A percentile compares a stretch with the other conserved stretches of the same genome.
phyloP scores from a whole-genome alignment of 805 yeast genomes.

The Teunomyces cretensis region DNA sequence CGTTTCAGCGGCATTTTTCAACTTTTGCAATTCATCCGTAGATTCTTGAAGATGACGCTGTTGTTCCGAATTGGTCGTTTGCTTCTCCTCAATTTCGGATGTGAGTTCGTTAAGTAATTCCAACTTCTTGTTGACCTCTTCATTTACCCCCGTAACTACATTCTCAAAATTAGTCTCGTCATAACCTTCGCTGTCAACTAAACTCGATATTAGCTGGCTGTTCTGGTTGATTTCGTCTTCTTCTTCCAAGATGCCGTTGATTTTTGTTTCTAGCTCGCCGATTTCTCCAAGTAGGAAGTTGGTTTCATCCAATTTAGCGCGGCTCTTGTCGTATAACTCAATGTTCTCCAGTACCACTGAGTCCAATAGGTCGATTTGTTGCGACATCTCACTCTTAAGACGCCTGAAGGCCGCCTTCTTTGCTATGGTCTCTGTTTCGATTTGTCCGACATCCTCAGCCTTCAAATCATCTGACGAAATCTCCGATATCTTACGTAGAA shows the following conservation, averaged over 20 bases:
- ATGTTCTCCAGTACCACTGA: slow-evolving; percentile 25
- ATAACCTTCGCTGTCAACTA: slow-evolving; percentile 5
- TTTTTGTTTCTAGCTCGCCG: slow-evolving; percentile 16
- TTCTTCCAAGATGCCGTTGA: slow-evolving; percentile 12
- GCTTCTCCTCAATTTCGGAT: slow-evolving; percentile 6
- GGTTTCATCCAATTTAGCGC: slow-evolving; percentile 23
- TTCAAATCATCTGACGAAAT: slow-evolving; percentile 20
- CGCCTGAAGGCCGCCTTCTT: slow-evolving; percentile 23
- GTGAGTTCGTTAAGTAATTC: slow-evolving; percentile 2
- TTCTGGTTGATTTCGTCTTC: slow-evolving; percentile 6
- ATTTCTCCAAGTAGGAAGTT: slow-evolving; percentile 25
- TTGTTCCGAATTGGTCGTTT: slow-evolving; percentile 6
- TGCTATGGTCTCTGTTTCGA: slow-evolving; percentile 21
- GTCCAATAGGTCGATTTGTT: slow-evolving; percentile 28
- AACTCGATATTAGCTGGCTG: slow-evolving; percentile 9
- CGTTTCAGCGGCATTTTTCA: slow-evolving; percentile 3
- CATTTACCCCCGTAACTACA: neutral
- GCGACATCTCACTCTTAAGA: slow-evolving; percentile 25
- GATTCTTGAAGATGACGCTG: slow-evolving; percentile 7
- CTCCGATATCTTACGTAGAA: slow-evolving; percentile 51
- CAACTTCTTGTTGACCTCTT: neutral
- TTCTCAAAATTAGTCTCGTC: neutral
- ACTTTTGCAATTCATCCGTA: slow-evolving; percentile 2
- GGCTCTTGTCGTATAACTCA: slow-evolving; percentile 23
- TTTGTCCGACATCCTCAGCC: slow-evolving; percentile 18